Percentiles rank a stretch among this genome's conserved stretches.
phyloP scores from a whole-genome alignment of 805 yeast genomes.

The Yamadazyma kitorensis region DNA sequence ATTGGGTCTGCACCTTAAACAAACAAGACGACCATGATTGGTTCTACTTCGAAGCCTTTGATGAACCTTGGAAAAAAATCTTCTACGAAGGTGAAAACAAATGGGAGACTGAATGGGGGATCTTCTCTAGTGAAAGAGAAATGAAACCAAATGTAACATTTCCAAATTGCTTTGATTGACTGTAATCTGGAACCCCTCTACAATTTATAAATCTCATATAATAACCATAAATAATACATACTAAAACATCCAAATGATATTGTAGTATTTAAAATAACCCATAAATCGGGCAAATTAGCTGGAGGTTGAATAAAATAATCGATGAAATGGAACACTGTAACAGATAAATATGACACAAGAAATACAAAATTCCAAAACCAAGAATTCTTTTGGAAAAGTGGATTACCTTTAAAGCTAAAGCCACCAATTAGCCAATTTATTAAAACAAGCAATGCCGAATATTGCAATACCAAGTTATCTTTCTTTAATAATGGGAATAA shows the following conservation, averaged over 20 bases:
- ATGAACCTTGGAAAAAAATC: slow-evolving; percentile 65
- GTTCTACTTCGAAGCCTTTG: slow-evolving; percentile 69
- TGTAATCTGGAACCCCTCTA: slow-evolving; percentile 2
- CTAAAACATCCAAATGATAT: slow-evolving; percentile 74
- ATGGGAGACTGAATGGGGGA: slow-evolving; percentile 77
- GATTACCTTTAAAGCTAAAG: slow-evolving; percentile 13
- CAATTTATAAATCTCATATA: slow-evolving; percentile 41
- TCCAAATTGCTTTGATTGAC: slow-evolving; percentile 30
- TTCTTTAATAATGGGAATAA: slow-evolving; percentile 81
- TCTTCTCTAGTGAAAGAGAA: slow-evolving; percentile 49
- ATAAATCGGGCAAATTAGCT: slow-evolving; percentile 69
- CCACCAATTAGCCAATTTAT: slow-evolving; percentile 42
- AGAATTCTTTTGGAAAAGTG: slow-evolving; percentile 22
- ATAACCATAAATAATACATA: slow-evolving; percentile 80
- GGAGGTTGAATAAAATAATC: slow-evolving; percentile 58
- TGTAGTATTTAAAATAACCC: slow-evolving; percentile 74
- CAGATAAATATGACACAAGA: slow-evolving; percentile 35
- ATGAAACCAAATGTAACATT: slow-evolving; percentile 40
- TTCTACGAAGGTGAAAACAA: slow-evolving; percentile 45
- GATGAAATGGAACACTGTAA: slow-evolving; percentile 48
- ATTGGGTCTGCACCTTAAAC: slow-evolving; percentile 50
- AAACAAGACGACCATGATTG: slow-evolving; percentile 35
- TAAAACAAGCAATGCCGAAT: slow-evolving; percentile 53
- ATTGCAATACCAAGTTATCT: slow-evolving; percentile 75
- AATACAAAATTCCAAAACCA: slow-evolving; percentile 26